Evolutionary conservation across 352 stramenopile species (phyloP).

Genomic region (Thraustochytrium striatum): DNA sequence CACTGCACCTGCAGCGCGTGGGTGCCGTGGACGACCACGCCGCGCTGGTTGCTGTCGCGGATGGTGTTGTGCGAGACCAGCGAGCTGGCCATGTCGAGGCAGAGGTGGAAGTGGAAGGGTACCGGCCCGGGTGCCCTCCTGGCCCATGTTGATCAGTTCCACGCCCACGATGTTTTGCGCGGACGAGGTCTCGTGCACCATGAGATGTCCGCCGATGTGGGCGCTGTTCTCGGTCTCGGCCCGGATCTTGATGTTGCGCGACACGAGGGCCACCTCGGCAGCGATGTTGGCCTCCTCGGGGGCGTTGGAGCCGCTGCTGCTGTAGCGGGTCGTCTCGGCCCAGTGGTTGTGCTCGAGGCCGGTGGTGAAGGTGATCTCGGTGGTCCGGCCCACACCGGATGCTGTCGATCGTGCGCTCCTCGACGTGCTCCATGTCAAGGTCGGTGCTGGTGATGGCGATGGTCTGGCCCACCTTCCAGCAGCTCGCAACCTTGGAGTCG

Average conservation of each 20-base stretch:
- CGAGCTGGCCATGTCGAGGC: conserved; percentile 52
- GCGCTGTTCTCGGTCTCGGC: conserved; percentile 46
- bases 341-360: not conserved
- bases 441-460: not conserved
- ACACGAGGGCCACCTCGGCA: conserved; percentile 64
- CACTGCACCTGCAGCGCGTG: conserved; percentile 57
- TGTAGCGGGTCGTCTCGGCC: not conserved
- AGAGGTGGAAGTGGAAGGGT: conserved; percentile 63
- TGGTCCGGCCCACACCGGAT: not conserved
- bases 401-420: not conserved
- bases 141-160: conserved; percentile 59
- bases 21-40: conserved; percentile 59
- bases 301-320: conserved; percentile 40
- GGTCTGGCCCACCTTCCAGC: not conserved
- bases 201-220: conserved; percentile 60
- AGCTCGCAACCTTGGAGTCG: not conserved
- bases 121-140: conserved; percentile 58
- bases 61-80: conserved; percentile 57
- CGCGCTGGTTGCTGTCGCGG: conserved; percentile 57
- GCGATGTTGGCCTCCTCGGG: conserved; percentile 63
- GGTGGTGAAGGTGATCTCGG: not conserved
- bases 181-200: conserved; percentile 53
- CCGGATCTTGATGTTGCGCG: conserved; percentile 63
- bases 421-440: not conserved
- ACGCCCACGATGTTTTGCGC: conserved; percentile 57